Percentiles rank a stretch among this genome's conserved stretches.
Evolutionary conservation across 352 stramenopile genomes (phyloP).

Genomic region (Phytophthora pinifolia): DNA sequence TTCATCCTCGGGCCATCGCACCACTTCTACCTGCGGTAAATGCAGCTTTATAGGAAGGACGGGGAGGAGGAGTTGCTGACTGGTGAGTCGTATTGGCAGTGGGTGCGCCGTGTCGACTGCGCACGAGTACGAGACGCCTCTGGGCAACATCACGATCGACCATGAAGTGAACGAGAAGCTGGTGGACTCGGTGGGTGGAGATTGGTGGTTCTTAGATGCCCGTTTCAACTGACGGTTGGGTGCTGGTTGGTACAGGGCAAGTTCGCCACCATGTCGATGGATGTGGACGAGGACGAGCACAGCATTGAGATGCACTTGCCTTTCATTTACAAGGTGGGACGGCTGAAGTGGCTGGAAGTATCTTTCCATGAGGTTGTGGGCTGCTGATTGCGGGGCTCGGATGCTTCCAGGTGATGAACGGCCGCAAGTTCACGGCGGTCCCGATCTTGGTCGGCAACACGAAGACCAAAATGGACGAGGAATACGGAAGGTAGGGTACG

Average conservation of each 20-base stretch:
- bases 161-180: slow-evolving; percentile 89
- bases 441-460: slow-evolving; percentile 96
- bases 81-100: slow-evolving; percentile 25
- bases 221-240: slow-evolving; percentile 1
- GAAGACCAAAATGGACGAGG: slow-evolving; percentile 75
- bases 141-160: slow-evolving; percentile 93
- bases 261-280: slow-evolving; percentile 76
- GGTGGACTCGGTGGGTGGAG: slow-evolving; percentile 58
- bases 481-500: slow-evolving; percentile 78
- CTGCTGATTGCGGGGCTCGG: background rate
- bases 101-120: slow-evolving; percentile 86
- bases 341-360: background rate
- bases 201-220: background rate
- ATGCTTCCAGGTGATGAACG: slow-evolving; percentile 55
- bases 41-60: slow-evolving; percentile 9
- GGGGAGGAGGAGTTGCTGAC: background rate
- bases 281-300: slow-evolving; percentile 95
- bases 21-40: slow-evolving; percentile 93
- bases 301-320: slow-evolving; percentile 98
- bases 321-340: slow-evolving; percentile 89
- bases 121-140: slow-evolving; percentile 91
- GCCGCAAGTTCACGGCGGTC: slow-evolving; percentile 86
- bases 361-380: background rate
- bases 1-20: slow-evolving; percentile 96
- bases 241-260: slow-evolving; percentile 44